Evolutionary conservation across 73 alveolate species (phyloP), one percentile per base, ranked within the genome.

Genomic region (Uronychia setigera): DNA sequence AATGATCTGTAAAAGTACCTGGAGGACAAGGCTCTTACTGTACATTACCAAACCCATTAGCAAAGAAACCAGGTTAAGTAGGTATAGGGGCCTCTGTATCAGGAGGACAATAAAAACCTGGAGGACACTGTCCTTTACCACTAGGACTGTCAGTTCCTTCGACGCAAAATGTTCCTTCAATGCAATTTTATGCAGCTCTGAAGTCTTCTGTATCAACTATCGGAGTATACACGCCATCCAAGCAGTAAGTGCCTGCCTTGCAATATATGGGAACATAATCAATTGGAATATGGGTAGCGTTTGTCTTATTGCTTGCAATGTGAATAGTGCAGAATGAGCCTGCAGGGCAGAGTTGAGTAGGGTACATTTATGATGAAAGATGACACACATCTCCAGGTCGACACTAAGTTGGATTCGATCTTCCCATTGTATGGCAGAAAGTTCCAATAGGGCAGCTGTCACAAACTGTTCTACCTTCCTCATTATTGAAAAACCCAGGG

Each of bases 311-410:
- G 0, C 93, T 90, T 1, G 79, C 88, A 5, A 74, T 74, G 26
- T 30, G 31, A 0, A 26, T n/a, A 25, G 60, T 84, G 82, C 99
- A 95, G 76, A 83, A 95, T 31, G 93, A 87, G 0, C 99, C 99
- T 28, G 97, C 98, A 0, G 99, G 98, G 89, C 99, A 95, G 26
- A 93, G 85, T 58, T 87, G 78, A 81, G 93, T 86, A 25, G 96
- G 94, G 30, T 89, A 80, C 34, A 92, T 87, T 46, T 91, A 87
- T n/a, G 94, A 93, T 26, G 76, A 82, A 60, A 77, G 85, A 60
- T 90, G 78, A 87, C 99, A 95, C 0, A 92, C 89, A 76, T 91
- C 81, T 0, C 99, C 99, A 1, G 99, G 95, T n/a, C 92, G 87
- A 59, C 99, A 95, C 76, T 83, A 59, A 34, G 79, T 67, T 31